Base-by-base conservation (phyloP, 768 basidiomycete genomes). In the Suillus hirtellus region DNA sequence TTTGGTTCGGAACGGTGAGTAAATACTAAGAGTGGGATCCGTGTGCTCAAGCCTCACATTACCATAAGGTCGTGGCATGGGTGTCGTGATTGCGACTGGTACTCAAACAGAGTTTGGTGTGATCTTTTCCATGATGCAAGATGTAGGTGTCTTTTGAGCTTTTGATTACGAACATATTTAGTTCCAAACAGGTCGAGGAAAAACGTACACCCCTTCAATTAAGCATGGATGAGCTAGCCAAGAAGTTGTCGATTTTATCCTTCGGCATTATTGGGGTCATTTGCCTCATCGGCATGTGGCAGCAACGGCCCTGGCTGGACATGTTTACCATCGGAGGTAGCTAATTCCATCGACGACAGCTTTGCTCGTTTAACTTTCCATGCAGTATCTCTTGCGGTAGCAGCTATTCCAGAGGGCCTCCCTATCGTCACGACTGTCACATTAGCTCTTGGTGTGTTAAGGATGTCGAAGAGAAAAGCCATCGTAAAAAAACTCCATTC, bases 291-390 rank as follows among this genome's bases (percentile, higher is more conserved):
- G 96, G 96, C 9, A 86, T 96, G 17, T 77, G 89, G 65, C 96
- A 98, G 71, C 80, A 86, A 44, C 82, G 96, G 21, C 84, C 90
- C 11, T 97, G 95, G 96, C 78, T 98, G 12, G 96, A 96, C 54
- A 99, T 98, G 96, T 98, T 99, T 72, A 99, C 96, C 10, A 99
- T 99, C 65, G 96, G 96, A 80, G 95, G 95, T 96, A 70, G 60
- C 86, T 75, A 40, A 46, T 54, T 21, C 31, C 50, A 19, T 37
- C 40, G 3, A 24, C 31, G 17, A 34, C 4, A 5, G 44, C 38
- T 27, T 15, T 63, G 1, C 14, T 59, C 4, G 10, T 67, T 59
- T 67, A 61, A 37, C 24, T 64, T 65, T 68, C 72, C 62, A 60
- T 55, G 46, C 62, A 97, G 96, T 99, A 3, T 99, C 96, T 1